Conservation (phyloP, 2,329 filamentous ascomycete genomes). For the Zarea fungicola region DNA sequence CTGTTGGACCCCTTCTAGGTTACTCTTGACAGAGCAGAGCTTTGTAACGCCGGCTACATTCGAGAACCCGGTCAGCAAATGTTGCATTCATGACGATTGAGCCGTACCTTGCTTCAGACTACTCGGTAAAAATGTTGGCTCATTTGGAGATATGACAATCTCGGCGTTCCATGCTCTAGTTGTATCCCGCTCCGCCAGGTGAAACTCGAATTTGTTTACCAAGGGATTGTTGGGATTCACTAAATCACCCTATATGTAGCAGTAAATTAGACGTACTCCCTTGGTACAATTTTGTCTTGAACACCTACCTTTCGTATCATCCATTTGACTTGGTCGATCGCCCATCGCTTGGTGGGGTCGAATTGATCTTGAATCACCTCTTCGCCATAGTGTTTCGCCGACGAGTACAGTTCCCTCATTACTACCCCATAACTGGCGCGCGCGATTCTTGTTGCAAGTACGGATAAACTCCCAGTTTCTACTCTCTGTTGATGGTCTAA, state of each 20-base stretch:
- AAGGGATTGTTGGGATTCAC: slow-evolving; percentile 32
- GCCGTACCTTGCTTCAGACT: slow-evolving; percentile 33
- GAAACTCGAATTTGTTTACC: slow-evolving; percentile 29
- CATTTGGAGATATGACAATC: slow-evolving; percentile 36
- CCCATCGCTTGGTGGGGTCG: slow-evolving; percentile 31
- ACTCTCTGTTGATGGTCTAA: slow-evolving; percentile 46
- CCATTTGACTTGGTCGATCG: slow-evolving; percentile 38
- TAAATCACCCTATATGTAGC: slow-evolving; percentile 33
- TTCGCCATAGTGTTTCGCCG: slow-evolving; percentile 30
- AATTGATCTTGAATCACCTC: slow-evolving; percentile 29
- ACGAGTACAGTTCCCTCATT: slow-evolving; percentile 32
- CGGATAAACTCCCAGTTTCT: slow-evolving; percentile 32
- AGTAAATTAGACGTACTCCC: neutral
- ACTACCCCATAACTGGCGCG: slow-evolving; percentile 39
- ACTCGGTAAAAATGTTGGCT: slow-evolving; percentile 29
- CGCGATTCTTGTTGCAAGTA: slow-evolving; percentile 38
- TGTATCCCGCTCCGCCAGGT: slow-evolving; percentile 27
- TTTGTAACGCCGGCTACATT: slow-evolving; percentile 30
- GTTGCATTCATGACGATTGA: neutral
- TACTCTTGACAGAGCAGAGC: slow-evolving; percentile 36
- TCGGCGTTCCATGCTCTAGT: slow-evolving; percentile 32
- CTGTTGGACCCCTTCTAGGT: slow-evolving; percentile 34
- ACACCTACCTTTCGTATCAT: slow-evolving; percentile 32
- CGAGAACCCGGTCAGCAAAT: neutral
- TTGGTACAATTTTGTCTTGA: neutral